phyloP scores from a whole-genome alignment of 768 basidiomycete genomes.

The Naematelia aurantialba region DNA sequence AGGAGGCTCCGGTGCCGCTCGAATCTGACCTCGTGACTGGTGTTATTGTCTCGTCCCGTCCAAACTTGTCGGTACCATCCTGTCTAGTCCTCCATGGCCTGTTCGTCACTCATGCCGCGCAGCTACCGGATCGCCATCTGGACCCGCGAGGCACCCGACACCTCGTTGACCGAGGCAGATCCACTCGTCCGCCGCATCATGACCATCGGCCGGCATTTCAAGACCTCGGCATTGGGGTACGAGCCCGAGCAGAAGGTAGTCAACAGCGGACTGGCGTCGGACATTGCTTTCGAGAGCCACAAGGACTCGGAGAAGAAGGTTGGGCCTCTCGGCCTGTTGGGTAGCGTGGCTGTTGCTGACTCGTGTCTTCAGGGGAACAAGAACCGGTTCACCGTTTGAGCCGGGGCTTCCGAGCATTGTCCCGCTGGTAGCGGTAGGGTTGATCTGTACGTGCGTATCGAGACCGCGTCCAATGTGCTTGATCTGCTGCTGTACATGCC shows the following conservation, averaged over 20 bases:
- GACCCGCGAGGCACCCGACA: conserved; percentile 75
- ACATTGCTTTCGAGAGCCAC: conserved; percentile 90
- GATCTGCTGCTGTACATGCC: too few relatives aligned
- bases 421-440: too few relatives aligned
- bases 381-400: conserved; percentile 5
- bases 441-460: too few relatives aligned
- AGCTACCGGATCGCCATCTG: conserved; percentile 98
- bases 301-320: conserved; percentile 6
- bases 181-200: conserved; percentile 74
- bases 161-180: conserved; percentile 48
- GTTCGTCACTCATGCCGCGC: conserved; percentile 48
- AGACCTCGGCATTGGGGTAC: conserved; percentile 81
- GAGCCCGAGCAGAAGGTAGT: conserved; percentile 63
- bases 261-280: conserved; percentile 80
- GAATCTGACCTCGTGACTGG: conserved; percentile 70
- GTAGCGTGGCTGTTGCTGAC: too few relatives aligned
- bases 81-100: neutral
- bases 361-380: too few relatives aligned
- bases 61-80: conserved; percentile 50
- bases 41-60: conserved; percentile 90
- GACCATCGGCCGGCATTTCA: conserved; percentile 83
- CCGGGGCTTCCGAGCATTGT: too few relatives aligned
- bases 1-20: conserved; percentile 14
- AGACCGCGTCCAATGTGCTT: too few relatives aligned
- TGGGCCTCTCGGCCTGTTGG: too few relatives aligned